phyloP scores from a whole-genome alignment of 805 yeast species.

The Candida boidinii region DNA sequence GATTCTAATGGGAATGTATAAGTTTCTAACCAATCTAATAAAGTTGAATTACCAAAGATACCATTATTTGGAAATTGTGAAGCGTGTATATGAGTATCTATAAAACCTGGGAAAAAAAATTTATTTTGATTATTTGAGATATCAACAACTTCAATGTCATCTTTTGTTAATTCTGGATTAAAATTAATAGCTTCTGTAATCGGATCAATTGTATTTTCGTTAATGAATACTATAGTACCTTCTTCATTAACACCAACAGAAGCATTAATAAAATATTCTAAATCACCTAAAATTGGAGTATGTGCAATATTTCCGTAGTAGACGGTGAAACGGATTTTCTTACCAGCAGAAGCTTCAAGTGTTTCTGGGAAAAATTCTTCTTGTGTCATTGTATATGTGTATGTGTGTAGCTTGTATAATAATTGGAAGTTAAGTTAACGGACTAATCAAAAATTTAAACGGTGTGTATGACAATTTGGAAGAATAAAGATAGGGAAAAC shows the following conservation, averaged over 20 bases:
- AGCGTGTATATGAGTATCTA: conserved; percentile 73
- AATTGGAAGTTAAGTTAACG: too few species aligned
- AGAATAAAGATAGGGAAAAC: too few species aligned
- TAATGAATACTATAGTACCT: conserved; percentile 39
- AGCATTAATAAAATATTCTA: conserved; percentile 45
- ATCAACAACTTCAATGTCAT: conserved; percentile 21
- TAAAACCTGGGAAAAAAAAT: conserved; percentile 70
- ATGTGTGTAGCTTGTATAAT: too few species aligned
- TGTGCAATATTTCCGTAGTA: conserved; percentile 62
- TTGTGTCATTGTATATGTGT: conserved; percentile 1
- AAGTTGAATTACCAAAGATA: conserved; percentile 70
- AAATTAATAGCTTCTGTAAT: conserved; percentile 2
- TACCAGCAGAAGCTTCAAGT: neutral
- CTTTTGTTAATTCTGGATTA: conserved; percentile 13
- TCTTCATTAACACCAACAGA: conserved; percentile 46
- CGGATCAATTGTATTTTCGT: neutral
- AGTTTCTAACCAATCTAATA: conserved; percentile 76
- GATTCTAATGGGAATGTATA: conserved; percentile 84
- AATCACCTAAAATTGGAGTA: conserved; percentile 45
- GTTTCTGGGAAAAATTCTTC: neutral
- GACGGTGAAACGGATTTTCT: conserved; percentile 23
- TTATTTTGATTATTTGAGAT: conserved; percentile 23
- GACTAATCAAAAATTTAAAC: too few species aligned
- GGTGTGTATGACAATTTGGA: too few species aligned
- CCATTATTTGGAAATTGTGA: conserved; percentile 71